phyloP scores from a whole-genome alignment of 371 early-diverging fungal species.

The Mortierella sp. region DNA sequence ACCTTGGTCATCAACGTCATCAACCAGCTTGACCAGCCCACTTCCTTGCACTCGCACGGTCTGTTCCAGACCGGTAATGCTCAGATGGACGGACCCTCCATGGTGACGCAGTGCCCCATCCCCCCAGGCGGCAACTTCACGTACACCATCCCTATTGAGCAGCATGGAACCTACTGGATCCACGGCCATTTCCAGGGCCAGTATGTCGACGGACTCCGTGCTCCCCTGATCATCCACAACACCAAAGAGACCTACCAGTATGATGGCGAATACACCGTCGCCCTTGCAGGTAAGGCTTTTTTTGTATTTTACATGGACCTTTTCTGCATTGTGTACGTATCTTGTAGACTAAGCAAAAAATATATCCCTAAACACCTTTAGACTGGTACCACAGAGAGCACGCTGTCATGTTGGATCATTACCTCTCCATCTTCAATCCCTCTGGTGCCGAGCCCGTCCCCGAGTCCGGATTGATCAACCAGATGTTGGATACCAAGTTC shows the following conservation, averaged over 20 bases:
- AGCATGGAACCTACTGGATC: constrained; percentile 81
- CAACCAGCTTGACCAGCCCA: constrained; percentile 71
- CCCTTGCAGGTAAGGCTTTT: constrained; percentile 63
- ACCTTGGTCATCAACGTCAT: constrained; percentile 70
- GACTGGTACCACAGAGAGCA: constrained; percentile 79
- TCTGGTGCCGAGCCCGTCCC: constrained; percentile 78
- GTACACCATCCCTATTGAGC: constrained; percentile 70
- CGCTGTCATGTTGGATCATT: constrained; percentile 52
- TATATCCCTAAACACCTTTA: constrained; percentile 11
- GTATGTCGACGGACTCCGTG: constrained; percentile 86
- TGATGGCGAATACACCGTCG: constrained; percentile 75
- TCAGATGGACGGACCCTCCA: constrained; percentile 72
- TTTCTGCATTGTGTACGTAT: too few relatives aligned
- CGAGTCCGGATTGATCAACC: constrained; percentile 68
- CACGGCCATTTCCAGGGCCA: constrained; percentile 78
- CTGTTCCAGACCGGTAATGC: constrained; percentile 69
- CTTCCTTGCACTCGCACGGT: constrained; percentile 78
- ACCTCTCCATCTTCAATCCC: constrained; percentile 69
- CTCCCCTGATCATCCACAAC: constrained; percentile 78
- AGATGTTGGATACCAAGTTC: constrained; percentile 58
- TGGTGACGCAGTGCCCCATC: constrained; percentile 70
- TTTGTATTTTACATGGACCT: background rate
- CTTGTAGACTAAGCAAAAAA: background rate
- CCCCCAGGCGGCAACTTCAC: constrained; percentile 61
- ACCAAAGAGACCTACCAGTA: constrained; percentile 72